Evolutionary conservation across 441 rosid genomes (phyloP).

Genomic region (Breynia disticha): DNA sequence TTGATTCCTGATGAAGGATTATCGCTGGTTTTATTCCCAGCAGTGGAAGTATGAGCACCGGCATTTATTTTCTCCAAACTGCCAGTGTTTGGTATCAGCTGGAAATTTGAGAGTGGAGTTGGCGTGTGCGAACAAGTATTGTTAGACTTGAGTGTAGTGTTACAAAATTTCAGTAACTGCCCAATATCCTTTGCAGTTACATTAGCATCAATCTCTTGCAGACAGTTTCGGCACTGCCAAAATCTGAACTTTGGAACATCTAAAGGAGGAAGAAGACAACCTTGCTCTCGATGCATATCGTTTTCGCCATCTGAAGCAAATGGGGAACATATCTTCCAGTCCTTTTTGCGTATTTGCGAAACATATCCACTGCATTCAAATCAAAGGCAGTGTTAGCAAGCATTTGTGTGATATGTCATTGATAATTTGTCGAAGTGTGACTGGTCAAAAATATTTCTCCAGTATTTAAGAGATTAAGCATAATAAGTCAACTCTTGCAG

Average conservation of each 20-base stretch:
- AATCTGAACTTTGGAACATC: conserved; percentile 53
- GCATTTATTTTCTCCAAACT: conserved; percentile 20
- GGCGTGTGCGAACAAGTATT: conserved; percentile 24
- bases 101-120: conserved; percentile 22
- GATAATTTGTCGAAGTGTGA: neutral
- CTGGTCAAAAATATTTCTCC: neutral
- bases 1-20: conserved; percentile 20
- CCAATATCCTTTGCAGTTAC: conserved; percentile 21
- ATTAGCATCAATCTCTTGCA: conserved; percentile 27
- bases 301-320: conserved; percentile 36
- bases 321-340: conserved; percentile 64
- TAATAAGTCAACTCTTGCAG: too few relatives aligned
- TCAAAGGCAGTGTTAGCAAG: conserved; percentile 7
- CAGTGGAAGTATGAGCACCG: conserved; percentile 21
- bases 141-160: conserved; percentile 22
- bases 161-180: conserved; percentile 14
- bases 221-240: conserved; percentile 62
- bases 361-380: conserved; percentile 63
- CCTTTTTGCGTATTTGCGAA: conserved; percentile 55
- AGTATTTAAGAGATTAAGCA: too few relatives aligned
- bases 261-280: conserved; percentile 48
- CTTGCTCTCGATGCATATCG: conserved; percentile 25
- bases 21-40: conserved; percentile 17
- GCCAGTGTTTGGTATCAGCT: conserved; percentile 20
- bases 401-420: neutral